Evolutionary conservation across 257 asterid species (phyloP).

Genomic region (Sherardia arvensis): DNA sequence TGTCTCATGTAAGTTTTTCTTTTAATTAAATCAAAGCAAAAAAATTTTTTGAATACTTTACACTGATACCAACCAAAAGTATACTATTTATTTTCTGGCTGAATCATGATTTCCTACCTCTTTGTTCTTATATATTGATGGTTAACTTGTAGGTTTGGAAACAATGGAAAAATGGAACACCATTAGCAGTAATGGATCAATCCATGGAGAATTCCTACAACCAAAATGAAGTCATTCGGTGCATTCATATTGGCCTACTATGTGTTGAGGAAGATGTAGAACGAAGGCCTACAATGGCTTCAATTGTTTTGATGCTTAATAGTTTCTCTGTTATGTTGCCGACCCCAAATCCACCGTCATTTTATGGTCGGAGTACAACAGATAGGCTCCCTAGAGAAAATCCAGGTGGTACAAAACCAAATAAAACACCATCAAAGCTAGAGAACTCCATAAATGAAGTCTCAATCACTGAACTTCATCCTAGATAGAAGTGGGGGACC

Average conservation of each 20-base stretch:
- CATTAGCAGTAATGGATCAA: slow-evolving; percentile 18
- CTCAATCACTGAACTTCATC: background rate
- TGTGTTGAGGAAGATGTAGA: slow-evolving; percentile 26
- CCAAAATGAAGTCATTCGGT: slow-evolving; percentile 12
- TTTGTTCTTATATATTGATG: background rate
- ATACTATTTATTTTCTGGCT: no score
- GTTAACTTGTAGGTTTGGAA: slow-evolving; percentile 19
- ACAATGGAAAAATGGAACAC: slow-evolving; percentile 14
- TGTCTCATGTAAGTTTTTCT: slow-evolving; percentile 1
- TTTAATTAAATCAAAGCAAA: background rate
- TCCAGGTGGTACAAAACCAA: background rate
- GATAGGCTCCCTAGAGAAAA: background rate
- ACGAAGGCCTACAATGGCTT: slow-evolving; percentile 22
- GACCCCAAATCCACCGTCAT: background rate
- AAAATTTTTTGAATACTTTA: no score
- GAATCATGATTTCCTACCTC: no score
- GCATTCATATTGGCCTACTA: slow-evolving; percentile 22
- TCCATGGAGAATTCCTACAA: slow-evolving; percentile 1
- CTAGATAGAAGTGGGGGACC: no score
- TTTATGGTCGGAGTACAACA: background rate
- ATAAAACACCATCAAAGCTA: background rate
- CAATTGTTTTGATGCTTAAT: background rate
- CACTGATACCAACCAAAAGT: no score
- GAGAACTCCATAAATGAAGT: background rate
- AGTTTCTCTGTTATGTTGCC: background rate